Conservation (phyloP, 2,329 filamentous ascomycete genomes). For the Colletotrichum coccodes region DNA sequence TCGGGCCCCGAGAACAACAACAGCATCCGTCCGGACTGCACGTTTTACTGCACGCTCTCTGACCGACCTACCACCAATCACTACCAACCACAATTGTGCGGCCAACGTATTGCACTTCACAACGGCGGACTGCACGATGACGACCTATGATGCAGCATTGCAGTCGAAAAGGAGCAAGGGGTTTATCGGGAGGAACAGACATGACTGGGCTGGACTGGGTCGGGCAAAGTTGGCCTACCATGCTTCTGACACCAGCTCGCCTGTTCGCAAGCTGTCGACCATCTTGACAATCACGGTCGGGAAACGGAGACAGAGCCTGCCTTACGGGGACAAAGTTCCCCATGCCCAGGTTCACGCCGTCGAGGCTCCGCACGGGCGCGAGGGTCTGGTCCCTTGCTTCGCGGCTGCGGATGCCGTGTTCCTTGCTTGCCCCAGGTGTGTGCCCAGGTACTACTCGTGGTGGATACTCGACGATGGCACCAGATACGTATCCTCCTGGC, state of each 20-base stretch:
- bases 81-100: not conserved
- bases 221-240: not conserved
- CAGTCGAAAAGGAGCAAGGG: not conserved
- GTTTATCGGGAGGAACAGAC: not conserved
- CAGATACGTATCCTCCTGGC: not conserved
- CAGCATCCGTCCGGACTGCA: not conserved
- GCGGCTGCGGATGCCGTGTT: conserved; percentile 16
- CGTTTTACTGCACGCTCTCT: not conserved
- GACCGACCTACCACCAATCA: not conserved
- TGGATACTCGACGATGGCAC: not conserved
- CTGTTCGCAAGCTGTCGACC: not conserved
- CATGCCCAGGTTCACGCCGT: not conserved
- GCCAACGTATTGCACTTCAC: not conserved
- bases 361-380: not conserved
- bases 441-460: not conserved
- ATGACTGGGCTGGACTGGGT: conserved; percentile 1
- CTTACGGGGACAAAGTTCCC: conserved; percentile 5
- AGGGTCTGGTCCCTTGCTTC: conserved; percentile 28
- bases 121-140: conserved; percentile 22
- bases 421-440: conserved; percentile 19
- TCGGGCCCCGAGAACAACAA: not conserved
- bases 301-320: not conserved
- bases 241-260: not conserved
- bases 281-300: not conserved
- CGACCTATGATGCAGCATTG: conserved; percentile 20